Conservation (phyloP, 345 rosid species). For the Pistacia integerrima region DNA sequence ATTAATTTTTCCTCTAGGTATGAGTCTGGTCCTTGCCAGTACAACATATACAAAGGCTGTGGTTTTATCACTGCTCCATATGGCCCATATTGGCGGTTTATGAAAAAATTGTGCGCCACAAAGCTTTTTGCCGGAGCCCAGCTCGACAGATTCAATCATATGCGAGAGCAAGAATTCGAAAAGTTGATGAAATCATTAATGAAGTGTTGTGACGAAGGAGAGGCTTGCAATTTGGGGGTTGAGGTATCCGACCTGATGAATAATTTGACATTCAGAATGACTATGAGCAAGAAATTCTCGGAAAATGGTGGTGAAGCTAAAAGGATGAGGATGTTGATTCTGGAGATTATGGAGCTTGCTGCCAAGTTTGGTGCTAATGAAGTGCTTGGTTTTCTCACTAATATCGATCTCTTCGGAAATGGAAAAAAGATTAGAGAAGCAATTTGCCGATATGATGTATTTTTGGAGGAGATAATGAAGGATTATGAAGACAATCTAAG, state of each 20-base stretch:
- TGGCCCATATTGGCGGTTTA: conserved; percentile 73
- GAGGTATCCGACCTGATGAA: conserved; percentile 50
- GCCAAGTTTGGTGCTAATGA: conserved; percentile 42
- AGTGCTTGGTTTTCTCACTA: conserved; percentile 42
- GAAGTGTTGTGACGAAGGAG: conserved; percentile 30
- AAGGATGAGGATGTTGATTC: conserved; percentile 48
- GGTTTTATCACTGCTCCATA: conserved; percentile 62
- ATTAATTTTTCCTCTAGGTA: conserved; percentile 54
- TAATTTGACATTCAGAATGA: conserved; percentile 55
- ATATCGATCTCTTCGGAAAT: conserved; percentile 41
- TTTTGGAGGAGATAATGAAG: conserved; percentile 43
- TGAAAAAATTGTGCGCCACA: conserved; percentile 69
- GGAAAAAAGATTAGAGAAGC: conserved; percentile 38
- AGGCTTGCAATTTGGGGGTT: conserved; percentile 48
- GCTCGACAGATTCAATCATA: conserved; percentile 48
- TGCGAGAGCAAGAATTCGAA: conserved; percentile 54
- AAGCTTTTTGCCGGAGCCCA: conserved; percentile 55
- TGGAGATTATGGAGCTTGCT: conserved; percentile 32
- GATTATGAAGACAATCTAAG: conserved; percentile 30
- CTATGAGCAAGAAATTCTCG: conserved; percentile 52
- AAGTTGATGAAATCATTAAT: conserved; percentile 38
- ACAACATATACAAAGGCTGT: conserved; percentile 51
- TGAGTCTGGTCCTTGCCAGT: conserved; percentile 51
- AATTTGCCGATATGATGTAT: conserved; percentile 33
- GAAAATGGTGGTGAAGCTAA: conserved; percentile 32